phyloP scores from a whole-genome alignment of 257 asterid species.

The Verbena officinalis region DNA sequence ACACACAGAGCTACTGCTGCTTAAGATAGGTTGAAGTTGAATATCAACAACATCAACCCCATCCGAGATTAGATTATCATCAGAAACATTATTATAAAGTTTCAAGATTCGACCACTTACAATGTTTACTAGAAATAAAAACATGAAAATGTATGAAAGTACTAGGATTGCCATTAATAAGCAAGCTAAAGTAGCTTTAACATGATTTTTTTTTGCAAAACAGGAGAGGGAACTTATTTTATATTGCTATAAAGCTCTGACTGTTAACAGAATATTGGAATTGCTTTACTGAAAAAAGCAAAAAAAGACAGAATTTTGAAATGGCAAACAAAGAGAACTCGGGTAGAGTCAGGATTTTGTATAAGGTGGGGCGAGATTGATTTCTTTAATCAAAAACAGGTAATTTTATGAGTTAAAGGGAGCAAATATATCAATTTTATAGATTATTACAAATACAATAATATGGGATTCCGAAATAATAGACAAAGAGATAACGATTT shows the following conservation, averaged over 20 bases:
- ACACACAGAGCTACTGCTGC: slow-evolving; percentile 32
- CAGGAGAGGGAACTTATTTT: neutral
- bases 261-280: neutral
- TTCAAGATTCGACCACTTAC: slow-evolving; percentile 35
- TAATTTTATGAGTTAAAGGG: too few relatives aligned
- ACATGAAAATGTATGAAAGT: slow-evolving; percentile 4
- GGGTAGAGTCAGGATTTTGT: too few relatives aligned
- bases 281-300: too few relatives aligned
- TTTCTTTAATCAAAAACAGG: too few relatives aligned
- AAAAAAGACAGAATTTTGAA: too few relatives aligned
- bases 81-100: slow-evolving; percentile 15
- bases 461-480: too few relatives aligned
- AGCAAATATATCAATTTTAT: too few relatives aligned
- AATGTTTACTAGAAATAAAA: slow-evolving; percentile 2
- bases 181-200: slow-evolving; percentile 11
- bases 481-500: neutral
- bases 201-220: neutral
- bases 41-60: slow-evolving; percentile 32
- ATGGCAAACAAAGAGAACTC: too few relatives aligned
- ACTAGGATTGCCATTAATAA: slow-evolving; percentile 31
- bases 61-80: slow-evolving; percentile 31
- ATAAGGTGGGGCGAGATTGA: too few relatives aligned
- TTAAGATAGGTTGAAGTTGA: slow-evolving; percentile 1
- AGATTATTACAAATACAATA: too few relatives aligned
- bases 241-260: slow-evolving; percentile 1